Evolutionary conservation across 2,329 filamentous ascomycete genomes (phyloP), one percentile per base, ranked within the genome.

Genomic region (Fusarium sp.): DNA sequence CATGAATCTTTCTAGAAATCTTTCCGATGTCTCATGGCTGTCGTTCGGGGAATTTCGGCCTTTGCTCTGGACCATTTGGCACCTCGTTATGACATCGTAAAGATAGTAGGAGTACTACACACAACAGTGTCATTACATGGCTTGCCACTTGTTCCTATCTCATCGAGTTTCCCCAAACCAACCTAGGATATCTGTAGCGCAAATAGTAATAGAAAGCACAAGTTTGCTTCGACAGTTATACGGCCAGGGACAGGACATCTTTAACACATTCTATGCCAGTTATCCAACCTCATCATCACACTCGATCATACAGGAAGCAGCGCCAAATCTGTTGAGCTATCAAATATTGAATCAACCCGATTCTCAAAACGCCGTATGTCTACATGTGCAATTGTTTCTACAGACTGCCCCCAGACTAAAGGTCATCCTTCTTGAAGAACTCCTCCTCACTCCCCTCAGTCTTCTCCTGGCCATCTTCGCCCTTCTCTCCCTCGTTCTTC

Each of bases 371-470:
- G 55, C 64, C 57, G 3, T 46, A 23, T 25, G 10, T 52, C 36
- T 61, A 41, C 44, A 41, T 21, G 53, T 21, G 36, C 53, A 38
- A 84, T 86, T 80, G 67, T 87, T 80, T 71, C 82, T 79, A 69
- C 79, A 82, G 23, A 25, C 8, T 5, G 60, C 82, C 84, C 80
- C 61, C 84, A 74, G 53, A 80, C 31, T 59, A 63, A 59, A 75
- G 31, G 35, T 56, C 57, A 14, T 52, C 57, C n/a, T 61, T 62
- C 55, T 58, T 50, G 3, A 59, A 59, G 41, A 59, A 62, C 42
- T 61, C 33, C 36, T 65, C 57, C 15, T 53, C 50, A 9, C 39
- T 61, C 2, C 54, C 61, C 31, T 62, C 63, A 13, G 60, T 50
- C 27, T 31, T 47, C 13, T 58, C 42, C 21, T 63, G 66, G 43